A percentile compares a stretch with the other conserved stretches of the same genome.
Evolutionary conservation across 805 yeast species (phyloP).

Genomic region (Kregervanrija pseudodelftensis): DNA sequence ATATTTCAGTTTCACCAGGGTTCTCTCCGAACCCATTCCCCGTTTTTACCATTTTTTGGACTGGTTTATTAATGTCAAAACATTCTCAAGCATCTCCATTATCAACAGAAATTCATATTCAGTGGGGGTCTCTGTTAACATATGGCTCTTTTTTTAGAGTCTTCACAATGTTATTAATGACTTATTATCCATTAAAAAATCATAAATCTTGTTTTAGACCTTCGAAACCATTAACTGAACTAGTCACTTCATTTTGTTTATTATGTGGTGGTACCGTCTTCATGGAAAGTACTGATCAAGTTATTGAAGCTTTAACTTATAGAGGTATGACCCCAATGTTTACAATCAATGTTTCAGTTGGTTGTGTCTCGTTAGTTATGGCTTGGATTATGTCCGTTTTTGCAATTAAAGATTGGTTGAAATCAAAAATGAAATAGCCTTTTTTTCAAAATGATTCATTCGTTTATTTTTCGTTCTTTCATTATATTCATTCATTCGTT

Average conservation of each 20-base stretch:
- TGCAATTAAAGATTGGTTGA: slow-evolving; percentile 49
- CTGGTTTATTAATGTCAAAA: slow-evolving; percentile 91
- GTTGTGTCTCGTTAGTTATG: slow-evolving; percentile 72
- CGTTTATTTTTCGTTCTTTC: not conserved
- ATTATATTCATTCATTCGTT: not conserved
- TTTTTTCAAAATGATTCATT: not conserved
- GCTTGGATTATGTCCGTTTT: slow-evolving; percentile 77
- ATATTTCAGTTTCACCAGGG: slow-evolving; percentile 47
- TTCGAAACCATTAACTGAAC: slow-evolving; percentile 78
- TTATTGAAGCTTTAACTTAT: slow-evolving; percentile 72
- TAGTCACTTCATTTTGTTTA: slow-evolving; percentile 70
- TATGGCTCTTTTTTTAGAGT: slow-evolving; percentile 75
- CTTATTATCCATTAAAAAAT: slow-evolving; percentile 34
- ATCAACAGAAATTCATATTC: slow-evolving; percentile 76
- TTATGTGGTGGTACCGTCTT: slow-evolving; percentile 86
- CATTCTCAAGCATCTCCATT: slow-evolving; percentile 79
- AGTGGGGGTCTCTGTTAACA: slow-evolving; percentile 88
- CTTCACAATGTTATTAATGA: slow-evolving; percentile 50
- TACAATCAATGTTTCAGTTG: slow-evolving; percentile 80
- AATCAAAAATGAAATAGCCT: slow-evolving; percentile 11
- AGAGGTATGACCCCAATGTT: slow-evolving; percentile 86
- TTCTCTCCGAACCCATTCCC: slow-evolving; percentile 94
- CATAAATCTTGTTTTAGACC: slow-evolving; percentile 31
- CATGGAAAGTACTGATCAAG: slow-evolving; percentile 87
- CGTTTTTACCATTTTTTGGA: slow-evolving; percentile 88